A percentile compares a stretch with the other conserved stretches of the same genome.
These are phyloP conservation scores for Quercus lobata DNA, from an alignment of 331 rosid genomes.

Conservation along the genomic window DNA sequence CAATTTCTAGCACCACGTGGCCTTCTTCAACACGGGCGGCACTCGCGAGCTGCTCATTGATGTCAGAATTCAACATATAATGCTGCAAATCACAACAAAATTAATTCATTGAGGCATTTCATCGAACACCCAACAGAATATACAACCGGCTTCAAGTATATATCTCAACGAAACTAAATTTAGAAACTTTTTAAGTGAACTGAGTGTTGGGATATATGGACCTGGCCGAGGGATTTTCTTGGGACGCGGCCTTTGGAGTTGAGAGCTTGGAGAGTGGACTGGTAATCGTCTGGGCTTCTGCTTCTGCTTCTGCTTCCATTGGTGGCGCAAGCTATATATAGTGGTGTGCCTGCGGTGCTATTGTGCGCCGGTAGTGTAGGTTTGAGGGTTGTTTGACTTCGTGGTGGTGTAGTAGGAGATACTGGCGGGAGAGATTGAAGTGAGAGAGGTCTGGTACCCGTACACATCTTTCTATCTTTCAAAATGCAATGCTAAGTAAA, in stretches of 20 bases:
- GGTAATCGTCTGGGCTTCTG: conserved; percentile 56
- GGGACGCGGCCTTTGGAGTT: conserved; percentile 85
- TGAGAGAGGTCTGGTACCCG: conserved; percentile 28
- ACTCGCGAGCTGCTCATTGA: conserved; percentile 66
- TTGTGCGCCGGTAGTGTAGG: conserved; percentile 15
- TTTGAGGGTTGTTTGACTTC: conserved; percentile 10
- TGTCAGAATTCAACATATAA: conserved; percentile 77
- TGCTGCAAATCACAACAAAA: conserved; percentile 50
- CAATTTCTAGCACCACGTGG: conserved; percentile 82
- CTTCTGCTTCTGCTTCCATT: conserved; percentile 26
- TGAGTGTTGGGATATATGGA: neutral
- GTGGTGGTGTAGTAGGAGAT: neutral
- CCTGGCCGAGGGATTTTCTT: conserved; percentile 95
- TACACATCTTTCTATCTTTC: conserved; percentile 29
- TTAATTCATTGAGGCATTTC: neutral
- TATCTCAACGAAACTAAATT: too few species aligned
- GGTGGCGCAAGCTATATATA: conserved; percentile 5
- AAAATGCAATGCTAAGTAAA: too few species aligned
- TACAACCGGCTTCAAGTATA: too few species aligned
- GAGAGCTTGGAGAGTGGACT: conserved; percentile 80
- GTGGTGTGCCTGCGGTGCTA: neutral
- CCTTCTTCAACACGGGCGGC: conserved; percentile 65
- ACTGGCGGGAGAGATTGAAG: conserved; percentile 60
- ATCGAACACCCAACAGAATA: neutral
- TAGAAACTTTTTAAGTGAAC: too few species aligned